A percentile compares a stretch with the other conserved stretches of the same genome.
Conservation (phyloP, 2,329 filamentous ascomycete genomes). For the Endothia cerciana region DNA sequence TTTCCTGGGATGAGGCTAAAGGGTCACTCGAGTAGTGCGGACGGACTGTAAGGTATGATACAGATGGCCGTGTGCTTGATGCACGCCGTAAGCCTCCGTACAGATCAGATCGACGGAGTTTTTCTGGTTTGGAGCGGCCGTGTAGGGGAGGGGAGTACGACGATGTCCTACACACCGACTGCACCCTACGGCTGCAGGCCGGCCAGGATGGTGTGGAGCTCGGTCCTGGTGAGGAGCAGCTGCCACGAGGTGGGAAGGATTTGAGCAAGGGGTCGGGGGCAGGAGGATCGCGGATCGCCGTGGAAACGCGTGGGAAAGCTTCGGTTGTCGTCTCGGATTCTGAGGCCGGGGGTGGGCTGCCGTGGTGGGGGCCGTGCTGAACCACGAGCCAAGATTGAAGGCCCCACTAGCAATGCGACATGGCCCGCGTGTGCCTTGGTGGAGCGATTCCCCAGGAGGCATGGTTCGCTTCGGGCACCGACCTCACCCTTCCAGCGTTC, state of each 20-base stretch:
- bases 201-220: conserved; percentile 23
- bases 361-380: neutral
- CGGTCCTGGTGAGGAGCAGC: conserved; percentile 13
- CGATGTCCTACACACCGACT: conserved; percentile 25
- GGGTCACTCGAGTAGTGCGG: neutral
- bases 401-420: conserved; percentile 20
- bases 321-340: conserved; percentile 20
- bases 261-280: conserved; percentile 16
- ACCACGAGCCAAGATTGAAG: conserved; percentile 3
- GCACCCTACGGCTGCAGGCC: conserved; percentile 23
- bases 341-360: conserved; percentile 21
- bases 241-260: conserved; percentile 30
- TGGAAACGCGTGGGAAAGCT: conserved; percentile 23
- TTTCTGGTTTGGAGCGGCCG: conserved; percentile 21
- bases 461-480: conserved; percentile 21
- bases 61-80: neutral
- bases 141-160: conserved; percentile 22
- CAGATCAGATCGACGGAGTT: conserved; percentile 20
- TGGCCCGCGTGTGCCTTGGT: conserved; percentile 11
- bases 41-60: neutral
- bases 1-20: neutral
- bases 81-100: conserved; percentile 11
- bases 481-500: conserved; percentile 5
- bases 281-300: conserved; percentile 21
- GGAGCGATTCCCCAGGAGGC: conserved; percentile 18